Percentiles rank a stretch among this genome's conserved stretches.
phyloP scores from a whole-genome alignment of 768 basidiomycete species.

The Nidularia pulvinata region DNA sequence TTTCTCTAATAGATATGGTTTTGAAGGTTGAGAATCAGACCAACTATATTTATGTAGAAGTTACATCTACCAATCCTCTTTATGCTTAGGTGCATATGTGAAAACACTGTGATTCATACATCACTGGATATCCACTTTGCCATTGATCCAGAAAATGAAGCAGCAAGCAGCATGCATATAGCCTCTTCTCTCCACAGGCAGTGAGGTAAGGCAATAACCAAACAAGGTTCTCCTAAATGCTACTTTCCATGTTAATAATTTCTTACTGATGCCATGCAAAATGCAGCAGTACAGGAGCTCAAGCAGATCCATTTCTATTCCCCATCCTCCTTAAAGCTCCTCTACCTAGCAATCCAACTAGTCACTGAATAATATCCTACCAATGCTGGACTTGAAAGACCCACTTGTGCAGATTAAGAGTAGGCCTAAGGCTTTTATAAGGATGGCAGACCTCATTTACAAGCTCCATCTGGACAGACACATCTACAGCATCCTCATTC shows the following conservation, averaged over 20 bases:
- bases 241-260: not conserved
- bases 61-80: too few relatives aligned
- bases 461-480: slow-evolving; percentile 14
- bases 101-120: too few relatives aligned
- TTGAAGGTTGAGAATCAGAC: too few relatives aligned
- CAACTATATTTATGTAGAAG: too few relatives aligned
- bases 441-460: too few relatives aligned
- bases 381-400: slow-evolving; percentile 5
- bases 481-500: slow-evolving; percentile 25
- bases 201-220: not conserved
- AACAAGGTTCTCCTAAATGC: not conserved
- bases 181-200: not conserved
- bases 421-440: not conserved
- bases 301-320: too few relatives aligned
- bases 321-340: not conserved
- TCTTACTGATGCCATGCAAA: not conserved
- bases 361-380: not conserved
- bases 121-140: not conserved
- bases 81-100: too few relatives aligned
- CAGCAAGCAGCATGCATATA: not conserved
- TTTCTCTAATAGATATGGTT: too few relatives aligned
- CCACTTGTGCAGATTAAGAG: slow-evolving; percentile 12
- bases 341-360: not conserved
- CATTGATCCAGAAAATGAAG: not conserved
- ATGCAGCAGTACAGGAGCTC: too few relatives aligned